Evolutionary conservation across 805 yeast genomes (phyloP).

Genomic region (Ogataea sp.): DNA sequence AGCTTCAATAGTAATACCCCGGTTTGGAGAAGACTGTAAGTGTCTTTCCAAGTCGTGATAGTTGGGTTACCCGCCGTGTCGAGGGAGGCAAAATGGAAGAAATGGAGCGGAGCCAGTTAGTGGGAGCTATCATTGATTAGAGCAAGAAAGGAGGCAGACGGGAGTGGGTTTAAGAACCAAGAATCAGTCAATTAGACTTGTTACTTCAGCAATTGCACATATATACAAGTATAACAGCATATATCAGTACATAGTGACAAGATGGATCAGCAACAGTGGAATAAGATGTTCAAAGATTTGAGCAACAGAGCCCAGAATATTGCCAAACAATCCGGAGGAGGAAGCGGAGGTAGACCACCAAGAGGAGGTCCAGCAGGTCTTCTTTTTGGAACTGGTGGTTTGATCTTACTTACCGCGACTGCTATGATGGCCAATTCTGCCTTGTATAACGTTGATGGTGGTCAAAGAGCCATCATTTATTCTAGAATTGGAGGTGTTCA

Average conservation of each 20-base stretch:
- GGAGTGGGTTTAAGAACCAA: not conserved
- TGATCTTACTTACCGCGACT: slow-evolving; percentile 51
- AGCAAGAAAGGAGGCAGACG: not conserved
- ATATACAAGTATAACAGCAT: too few relatives aligned
- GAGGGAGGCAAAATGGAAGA: too few relatives aligned
- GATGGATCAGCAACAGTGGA: slow-evolving; percentile 37
- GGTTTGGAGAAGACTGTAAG: too few relatives aligned
- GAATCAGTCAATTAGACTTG: not conserved
- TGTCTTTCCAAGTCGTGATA: too few relatives aligned
- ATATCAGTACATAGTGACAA: too few relatives aligned
- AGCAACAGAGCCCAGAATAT: slow-evolving; percentile 36
- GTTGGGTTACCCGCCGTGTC: not conserved
- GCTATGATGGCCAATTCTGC: slow-evolving; percentile 46
- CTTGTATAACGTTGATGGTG: slow-evolving; percentile 91
- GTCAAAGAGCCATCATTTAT: slow-evolving; percentile 94
- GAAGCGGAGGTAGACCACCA: slow-evolving; percentile 18
- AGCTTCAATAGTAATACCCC: too few relatives aligned
- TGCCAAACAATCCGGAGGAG: slow-evolving; percentile 25
- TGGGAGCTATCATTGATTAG: too few relatives aligned
- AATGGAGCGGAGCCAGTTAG: too few relatives aligned
- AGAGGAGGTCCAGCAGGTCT: slow-evolving; percentile 42
- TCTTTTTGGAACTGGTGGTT: slow-evolving; percentile 57
- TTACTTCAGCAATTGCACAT: not conserved
- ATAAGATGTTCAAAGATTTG: slow-evolving; percentile 40
- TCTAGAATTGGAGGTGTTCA: slow-evolving; percentile 82